Conservation (phyloP, 1,284 basidiomycete genomes). For the Apiotrichum siamense region DNA sequence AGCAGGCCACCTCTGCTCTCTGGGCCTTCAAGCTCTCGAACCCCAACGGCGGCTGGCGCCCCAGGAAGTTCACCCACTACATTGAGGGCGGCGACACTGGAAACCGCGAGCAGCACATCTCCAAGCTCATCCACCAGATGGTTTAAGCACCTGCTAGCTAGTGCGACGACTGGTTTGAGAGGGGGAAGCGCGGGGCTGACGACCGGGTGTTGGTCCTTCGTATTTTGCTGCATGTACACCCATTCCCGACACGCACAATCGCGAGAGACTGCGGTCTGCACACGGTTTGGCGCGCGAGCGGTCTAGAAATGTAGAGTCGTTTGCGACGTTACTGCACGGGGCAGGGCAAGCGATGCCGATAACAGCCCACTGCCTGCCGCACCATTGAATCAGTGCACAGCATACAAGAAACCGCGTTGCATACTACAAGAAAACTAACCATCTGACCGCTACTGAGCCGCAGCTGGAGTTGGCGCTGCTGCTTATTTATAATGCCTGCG, state of each 20-base stretch:
- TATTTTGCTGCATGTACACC: conserved; percentile 29
- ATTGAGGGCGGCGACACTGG: conserved; percentile 89
- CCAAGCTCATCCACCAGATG: conserved; percentile 96
- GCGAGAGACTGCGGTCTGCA: too few relatives aligned
- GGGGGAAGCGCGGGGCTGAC: conserved; percentile 20
- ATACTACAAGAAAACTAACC: background rate
- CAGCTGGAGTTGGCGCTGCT: too few relatives aligned
- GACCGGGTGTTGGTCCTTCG: conserved; percentile 22
- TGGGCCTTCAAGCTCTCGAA: conserved; percentile 99
- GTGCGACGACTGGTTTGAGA: conserved; percentile 5
- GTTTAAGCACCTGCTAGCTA: conserved; percentile 54
- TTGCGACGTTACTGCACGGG: background rate
- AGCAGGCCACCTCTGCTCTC: conserved; percentile 93
- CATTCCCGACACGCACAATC: conserved; percentile 19
- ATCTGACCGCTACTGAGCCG: background rate
- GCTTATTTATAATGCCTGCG: too few relatives aligned
- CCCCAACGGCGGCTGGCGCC: conserved; percentile 96
- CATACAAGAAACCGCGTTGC: too few relatives aligned
- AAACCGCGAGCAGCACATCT: conserved; percentile 93
- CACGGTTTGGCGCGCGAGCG: too few relatives aligned
- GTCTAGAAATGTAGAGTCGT: conserved; percentile 5
- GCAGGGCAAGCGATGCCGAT: too few relatives aligned
- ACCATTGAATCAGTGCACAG: too few relatives aligned
- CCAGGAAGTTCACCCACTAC: conserved; percentile 92
- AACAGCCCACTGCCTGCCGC: too few relatives aligned